Evolutionary conservation across 495 filamentous ascomycete species (phyloP).

Genomic region (Tuber umbilicatum): DNA sequence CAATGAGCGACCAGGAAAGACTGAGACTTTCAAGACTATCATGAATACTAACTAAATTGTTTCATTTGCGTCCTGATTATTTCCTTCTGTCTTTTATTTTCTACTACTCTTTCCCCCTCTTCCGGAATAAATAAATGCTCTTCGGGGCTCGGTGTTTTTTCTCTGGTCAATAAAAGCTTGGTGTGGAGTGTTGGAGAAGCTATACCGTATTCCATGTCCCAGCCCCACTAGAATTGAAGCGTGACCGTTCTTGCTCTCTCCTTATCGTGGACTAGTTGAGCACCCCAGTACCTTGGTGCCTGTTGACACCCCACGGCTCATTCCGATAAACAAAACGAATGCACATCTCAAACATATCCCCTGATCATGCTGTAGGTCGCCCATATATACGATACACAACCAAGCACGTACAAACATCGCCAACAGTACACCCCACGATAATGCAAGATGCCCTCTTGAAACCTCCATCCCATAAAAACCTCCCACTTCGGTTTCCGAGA

Average conservation of each 20-base stretch:
- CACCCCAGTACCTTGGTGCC: background rate
- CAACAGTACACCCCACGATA: background rate
- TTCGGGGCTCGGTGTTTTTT: slow-evolving; percentile 6
- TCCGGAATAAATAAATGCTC: slow-evolving; percentile 33
- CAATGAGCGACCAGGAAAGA: slow-evolving; percentile 37
- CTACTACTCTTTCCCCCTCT: slow-evolving; percentile 9
- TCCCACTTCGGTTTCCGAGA: background rate
- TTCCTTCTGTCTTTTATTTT: slow-evolving; percentile 9
- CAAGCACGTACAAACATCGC: background rate
- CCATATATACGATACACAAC: background rate
- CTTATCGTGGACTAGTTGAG: background rate
- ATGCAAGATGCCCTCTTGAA: background rate
- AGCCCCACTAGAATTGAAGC: background rate
- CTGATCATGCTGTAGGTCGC: background rate
- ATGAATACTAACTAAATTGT: slow-evolving; percentile 32
- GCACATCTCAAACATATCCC: background rate
- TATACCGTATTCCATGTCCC: background rate
- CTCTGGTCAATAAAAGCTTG: background rate
- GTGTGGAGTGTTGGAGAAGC: background rate
- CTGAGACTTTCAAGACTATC: slow-evolving; percentile 38
- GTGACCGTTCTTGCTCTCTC: background rate
- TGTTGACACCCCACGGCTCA: background rate
- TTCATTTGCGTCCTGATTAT: slow-evolving; percentile 13
- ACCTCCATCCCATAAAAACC: background rate
- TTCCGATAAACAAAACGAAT: background rate